phyloP scores from a whole-genome alignment of 2,329 filamentous ascomycete genomes.

The Hypoxylon sp. region DNA sequence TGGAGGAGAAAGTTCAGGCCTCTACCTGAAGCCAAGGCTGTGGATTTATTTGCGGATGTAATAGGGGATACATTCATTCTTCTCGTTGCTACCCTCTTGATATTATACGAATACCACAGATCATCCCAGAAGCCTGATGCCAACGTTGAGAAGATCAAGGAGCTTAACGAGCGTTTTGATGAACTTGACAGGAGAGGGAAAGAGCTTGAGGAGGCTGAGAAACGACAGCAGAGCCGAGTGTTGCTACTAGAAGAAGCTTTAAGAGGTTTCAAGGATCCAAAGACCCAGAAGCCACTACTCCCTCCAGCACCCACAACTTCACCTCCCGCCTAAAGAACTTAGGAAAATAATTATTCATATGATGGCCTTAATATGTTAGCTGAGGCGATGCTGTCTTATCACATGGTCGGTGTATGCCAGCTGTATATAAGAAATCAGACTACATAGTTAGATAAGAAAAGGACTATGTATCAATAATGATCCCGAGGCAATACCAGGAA shows the following conservation, averaged over 20 bases:
- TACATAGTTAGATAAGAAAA: too few species aligned
- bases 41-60: conserved; percentile 73
- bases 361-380: background rate
- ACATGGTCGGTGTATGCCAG: background rate
- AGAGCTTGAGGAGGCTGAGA: conserved; percentile 60
- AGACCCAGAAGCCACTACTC: conserved; percentile 64
- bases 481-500: too few species aligned
- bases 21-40: conserved; percentile 70
- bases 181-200: conserved; percentile 59
- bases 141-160: conserved; percentile 62
- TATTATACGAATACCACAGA: conserved; percentile 70
- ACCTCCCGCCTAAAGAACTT: conserved; percentile 18
- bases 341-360: background rate
- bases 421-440: too few species aligned
- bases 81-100: conserved; percentile 62
- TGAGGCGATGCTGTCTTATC: too few species aligned
- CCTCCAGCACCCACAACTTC: conserved; percentile 47
- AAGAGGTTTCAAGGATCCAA: conserved; percentile 61
- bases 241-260: conserved; percentile 63
- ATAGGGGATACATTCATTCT: conserved; percentile 71
- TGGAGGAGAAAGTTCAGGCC: conserved; percentile 70
- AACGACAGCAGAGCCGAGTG: conserved; percentile 55
- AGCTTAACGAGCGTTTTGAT: conserved; percentile 58
- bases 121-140: conserved; percentile 67
- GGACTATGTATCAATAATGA: too few species aligned